Base-by-base conservation (phyloP, 2,329 filamentous ascomycete genomes). In the Aspergillus fructus region DNA sequence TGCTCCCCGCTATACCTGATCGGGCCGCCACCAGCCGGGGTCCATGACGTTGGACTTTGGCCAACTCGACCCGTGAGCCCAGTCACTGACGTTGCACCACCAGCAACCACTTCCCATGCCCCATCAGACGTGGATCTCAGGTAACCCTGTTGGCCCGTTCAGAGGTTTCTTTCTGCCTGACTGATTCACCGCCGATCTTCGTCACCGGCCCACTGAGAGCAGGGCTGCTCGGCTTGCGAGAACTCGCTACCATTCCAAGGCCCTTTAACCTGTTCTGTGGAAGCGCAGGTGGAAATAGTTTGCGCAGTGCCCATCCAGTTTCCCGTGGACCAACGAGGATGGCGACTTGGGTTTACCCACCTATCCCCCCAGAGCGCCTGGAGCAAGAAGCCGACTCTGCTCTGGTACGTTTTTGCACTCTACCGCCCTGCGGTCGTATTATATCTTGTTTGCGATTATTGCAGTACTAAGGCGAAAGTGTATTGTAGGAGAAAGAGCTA, bases 261-360 rank as follows among this genome's bases (percentile, higher is more conserved):
- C 11, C 15, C n/a, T 17, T 39, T 15, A 12, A n/a, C 34, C 30
- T 41, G 19, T 8, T 12, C 30, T 11, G 24, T 27, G 19, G 42
- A 21, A 9, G 27, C 8, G 30, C 33, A 21, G 45, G 33, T 39
- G 50, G 55, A 53, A 45, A 33, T 50, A 41, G 5, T 33, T 49
- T 54, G 46, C 55, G 55, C 17, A 5, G 43, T 17, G 21, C 17
- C 27, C 45, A 21, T 34, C 13, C 21, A 21, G 37, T 7, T 43
- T 42, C 45, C 43, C 13, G 43, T 37, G 34, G 39, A 37, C 13
- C 45, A 19, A 21, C 9, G 23, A 60, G n/a, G 3, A 87, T 88
- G 85, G 84, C 85, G 17, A 83, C 84, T 43, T 81, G 83, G 70
- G 79, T 85, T 53, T 87, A 85, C 76, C 85, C 85, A 58, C 79